Evolutionary conservation across 345 rosid species (phyloP), one percentile per base, ranked within the genome.

Genomic region (Eucalyptus tenuipes): DNA sequence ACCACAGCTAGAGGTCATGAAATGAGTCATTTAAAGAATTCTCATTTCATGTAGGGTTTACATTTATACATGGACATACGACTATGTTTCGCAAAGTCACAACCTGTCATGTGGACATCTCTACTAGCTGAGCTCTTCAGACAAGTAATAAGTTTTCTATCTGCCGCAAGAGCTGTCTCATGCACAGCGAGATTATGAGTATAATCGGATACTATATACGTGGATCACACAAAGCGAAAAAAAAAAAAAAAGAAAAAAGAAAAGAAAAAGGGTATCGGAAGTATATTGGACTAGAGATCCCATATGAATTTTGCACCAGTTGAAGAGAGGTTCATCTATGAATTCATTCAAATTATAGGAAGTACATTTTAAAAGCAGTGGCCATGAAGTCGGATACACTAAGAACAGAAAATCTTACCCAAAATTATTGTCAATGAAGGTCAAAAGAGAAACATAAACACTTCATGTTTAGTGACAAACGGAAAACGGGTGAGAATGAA

Each of bases 211-310:
- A 13, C 33, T 61, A 29, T 61, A 61, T 13, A 33, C 33, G 68
- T 13, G 68, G 33, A 61, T 61, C 68, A 61, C 68, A 29, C 31
- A 6, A 5, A 27, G 17, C 16, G 33, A 27, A 27, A 61, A 55
- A 22, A 25, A 5, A 25, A 0, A 4, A 13, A 6, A 1, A 13
- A 15, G 6, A 7, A 18, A 17, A 3, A 25, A 2, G 2, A 25
- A 57, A 11, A 59, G 8, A 12, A 64, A n/a, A 64, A 64, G 75
- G 40, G 10, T 61, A 27, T 12, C 8, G 27, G 68, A 61, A 61
- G 68, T 27, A 61, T 17, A 71, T 33, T 71, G 22, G 27, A 22
- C 14, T 20, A 7, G 82, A 75, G 82, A 75, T 75, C 25, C 47
- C 47, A 10, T 37, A 37, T 75, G 82, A 75, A 37, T 37, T 75